Evolutionary conservation across 768 basidiomycete species (phyloP), one percentile per base, ranked within the genome.

Genomic region (Lactarius sp.): DNA sequence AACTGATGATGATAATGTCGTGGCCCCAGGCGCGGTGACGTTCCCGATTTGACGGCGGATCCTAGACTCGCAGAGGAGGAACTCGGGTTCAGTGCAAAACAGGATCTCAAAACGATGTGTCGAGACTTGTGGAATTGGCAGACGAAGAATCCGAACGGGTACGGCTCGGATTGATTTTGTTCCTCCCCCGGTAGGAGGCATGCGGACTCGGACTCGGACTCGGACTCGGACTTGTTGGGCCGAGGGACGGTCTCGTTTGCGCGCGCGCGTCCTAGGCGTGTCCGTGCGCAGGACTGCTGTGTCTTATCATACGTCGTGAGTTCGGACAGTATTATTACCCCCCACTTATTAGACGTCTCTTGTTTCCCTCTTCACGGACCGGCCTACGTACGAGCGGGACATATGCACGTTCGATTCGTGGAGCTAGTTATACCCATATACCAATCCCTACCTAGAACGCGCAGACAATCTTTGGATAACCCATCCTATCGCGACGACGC

Each of bases 71-170:
- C 97, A 0, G 85, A 95, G 77, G 85, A 85, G 72, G 96, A 98
- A 74, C 87, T 99, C 36, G 92, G 92, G 6, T 99, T 98, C 82
- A 83, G 84, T 65, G 96, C 96, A 13, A 79, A 81, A 33, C 81
- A 85, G 70, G 81, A 86, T 69, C 81, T 99, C 51, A 88, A 94
- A 66, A 86, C 87, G 60, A 98, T 98, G 93, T 98, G 97, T 75
- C 80, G 84, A 60, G 97, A 99, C 75, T 79, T 97, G 69, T 98
- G 97, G 97, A 95, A 95, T 77, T 99, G 95, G 93, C 96, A 98
- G 78, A 85, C 85, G n/a, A 91, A 85, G 74, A 92, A 97, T 70
- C 92, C 90, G 7, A 72, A 83, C 36, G 94, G 94, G 3, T 97
- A 91, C 66, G 80, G 59, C 41, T 42, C 39, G 53, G 66, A 66